Conservation (phyloP, 805 yeast genomes). For the Starmera dryadoides region DNA sequence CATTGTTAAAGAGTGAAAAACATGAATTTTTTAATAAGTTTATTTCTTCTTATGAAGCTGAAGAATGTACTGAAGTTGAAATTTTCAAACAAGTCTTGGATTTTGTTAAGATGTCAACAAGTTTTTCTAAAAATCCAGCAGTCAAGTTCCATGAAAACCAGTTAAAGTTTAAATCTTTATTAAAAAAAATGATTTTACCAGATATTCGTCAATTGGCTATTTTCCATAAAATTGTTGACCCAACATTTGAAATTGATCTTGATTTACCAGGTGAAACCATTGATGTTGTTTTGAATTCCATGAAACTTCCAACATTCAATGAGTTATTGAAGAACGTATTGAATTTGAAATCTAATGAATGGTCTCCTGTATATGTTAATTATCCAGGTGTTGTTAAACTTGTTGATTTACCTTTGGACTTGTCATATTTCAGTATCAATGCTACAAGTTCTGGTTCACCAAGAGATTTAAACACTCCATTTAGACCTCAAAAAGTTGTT, state of each 20-base stretch:
- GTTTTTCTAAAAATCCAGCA: background rate
- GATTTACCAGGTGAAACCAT: background rate
- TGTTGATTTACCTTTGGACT: slow-evolving; percentile 42
- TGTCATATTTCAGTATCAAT: slow-evolving; percentile 30
- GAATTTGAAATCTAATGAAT: background rate
- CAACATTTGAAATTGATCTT: slow-evolving; percentile 3
- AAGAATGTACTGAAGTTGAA: background rate
- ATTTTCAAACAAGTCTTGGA: background rate
- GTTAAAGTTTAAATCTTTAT: slow-evolving; percentile 2
- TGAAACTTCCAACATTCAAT: slow-evolving; percentile 3
- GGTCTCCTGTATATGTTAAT: slow-evolving; percentile 19
- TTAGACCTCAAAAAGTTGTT: slow-evolving; percentile 5
- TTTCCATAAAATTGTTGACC: slow-evolving; percentile 12
- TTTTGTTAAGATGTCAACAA: background rate
- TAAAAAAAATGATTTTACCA: slow-evolving; percentile 7
- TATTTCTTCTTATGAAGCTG: background rate
- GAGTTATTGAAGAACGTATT: background rate
- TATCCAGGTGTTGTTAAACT: slow-evolving; percentile 51
- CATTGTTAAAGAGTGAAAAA: background rate
- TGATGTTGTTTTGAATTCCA: slow-evolving; percentile 6
- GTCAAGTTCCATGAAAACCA: background rate
- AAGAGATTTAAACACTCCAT: slow-evolving; percentile 4
- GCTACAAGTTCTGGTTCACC: slow-evolving; percentile 8
- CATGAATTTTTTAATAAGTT: background rate
- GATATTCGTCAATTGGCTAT: slow-evolving; percentile 15